phyloP scores from a whole-genome alignment of 2,329 filamentous ascomycete genomes.

The Herpotrichia juniperi region DNA sequence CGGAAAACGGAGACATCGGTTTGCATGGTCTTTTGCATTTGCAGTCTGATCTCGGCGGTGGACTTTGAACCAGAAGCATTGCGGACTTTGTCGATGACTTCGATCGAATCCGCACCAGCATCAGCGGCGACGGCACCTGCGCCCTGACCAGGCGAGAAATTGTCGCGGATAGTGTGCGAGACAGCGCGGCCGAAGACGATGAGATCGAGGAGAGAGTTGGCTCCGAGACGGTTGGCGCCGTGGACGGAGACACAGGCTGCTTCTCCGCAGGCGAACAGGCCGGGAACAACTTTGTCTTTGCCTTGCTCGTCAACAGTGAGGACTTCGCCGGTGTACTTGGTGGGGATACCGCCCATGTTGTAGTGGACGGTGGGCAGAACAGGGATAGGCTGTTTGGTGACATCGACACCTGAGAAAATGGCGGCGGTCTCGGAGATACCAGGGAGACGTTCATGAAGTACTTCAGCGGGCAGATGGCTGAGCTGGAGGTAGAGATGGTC shows the following conservation, averaged over 20 bases:
- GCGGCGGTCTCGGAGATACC: conserved; percentile 98
- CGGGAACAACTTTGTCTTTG: conserved; percentile 90
- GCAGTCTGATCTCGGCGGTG: conserved; percentile 84
- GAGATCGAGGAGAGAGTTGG: conserved; percentile 96
- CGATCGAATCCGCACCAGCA: conserved; percentile 85
- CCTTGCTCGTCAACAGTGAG: conserved; percentile 84
- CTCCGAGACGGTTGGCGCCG: conserved; percentile 95
- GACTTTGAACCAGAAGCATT: conserved; percentile 83
- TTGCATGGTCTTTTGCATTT: conserved; percentile 99
- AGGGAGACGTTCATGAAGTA: conserved; percentile 93
- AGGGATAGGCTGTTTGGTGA: conserved; percentile 95
- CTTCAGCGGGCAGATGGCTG: conserved; percentile 88
- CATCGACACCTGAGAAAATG: conserved; percentile 96
- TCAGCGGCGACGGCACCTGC: conserved; percentile 83
- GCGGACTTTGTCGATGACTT: conserved; percentile 83
- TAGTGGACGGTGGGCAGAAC: conserved; percentile 98
- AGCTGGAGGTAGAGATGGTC: conserved; percentile 99
- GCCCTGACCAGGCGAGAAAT: conserved; percentile 81
- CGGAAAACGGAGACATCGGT: conserved; percentile 96
- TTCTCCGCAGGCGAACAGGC: conserved; percentile 95
- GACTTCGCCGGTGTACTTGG: conserved; percentile 96
- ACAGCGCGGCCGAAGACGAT: conserved; percentile 98
- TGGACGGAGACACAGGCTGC: conserved; percentile 97
- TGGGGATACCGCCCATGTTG: conserved; percentile 99
- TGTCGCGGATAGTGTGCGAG: conserved; percentile 95